phyloP scores from a whole-genome alignment of 2,329 filamentous ascomycete species.

The Cladophialophora chaetospira region DNA sequence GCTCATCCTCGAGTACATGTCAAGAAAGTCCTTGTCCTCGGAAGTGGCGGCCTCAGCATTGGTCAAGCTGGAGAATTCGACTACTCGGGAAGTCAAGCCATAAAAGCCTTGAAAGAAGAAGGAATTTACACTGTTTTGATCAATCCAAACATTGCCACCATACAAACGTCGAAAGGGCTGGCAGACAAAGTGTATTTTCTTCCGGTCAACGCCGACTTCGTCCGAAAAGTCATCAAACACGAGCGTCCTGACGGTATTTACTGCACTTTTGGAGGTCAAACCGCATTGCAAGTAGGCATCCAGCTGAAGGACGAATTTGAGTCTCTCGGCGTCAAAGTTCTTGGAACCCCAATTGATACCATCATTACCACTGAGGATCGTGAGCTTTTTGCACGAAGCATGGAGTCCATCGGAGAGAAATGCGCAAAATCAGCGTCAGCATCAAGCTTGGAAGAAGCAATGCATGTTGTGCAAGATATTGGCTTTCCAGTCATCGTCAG shows the following conservation, averaged over 20 bases:
- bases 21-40: conserved; percentile 93
- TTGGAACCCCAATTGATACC: conserved; percentile 95
- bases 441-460: conserved; percentile 81
- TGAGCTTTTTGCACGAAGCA: conserved; percentile 94
- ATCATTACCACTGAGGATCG: conserved; percentile 99
- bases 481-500: conserved; percentile 96
- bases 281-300: conserved; percentile 93
- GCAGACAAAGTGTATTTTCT: conserved; percentile 99
- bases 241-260: conserved; percentile 97
- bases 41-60: conserved; percentile 93
- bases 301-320: conserved; percentile 98
- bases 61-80: conserved; percentile 98
- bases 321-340: conserved; percentile 83
- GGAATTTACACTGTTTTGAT: conserved; percentile 97
- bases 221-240: conserved; percentile 94
- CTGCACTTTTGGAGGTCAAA: conserved; percentile 96
- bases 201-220: conserved; percentile 93
- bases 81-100: conserved; percentile 96
- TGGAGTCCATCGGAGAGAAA: conserved; percentile 98
- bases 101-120: conserved; percentile 97
- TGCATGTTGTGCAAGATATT: conserved; percentile 85
- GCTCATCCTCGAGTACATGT: conserved; percentile 77
- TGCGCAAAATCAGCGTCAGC: conserved; percentile 97
- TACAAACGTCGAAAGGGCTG: conserved; percentile 95
- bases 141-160: conserved; percentile 98